phyloP scores from a whole-genome alignment of 164 flowering plant species.

The Hamamelis virginiana region DNA sequence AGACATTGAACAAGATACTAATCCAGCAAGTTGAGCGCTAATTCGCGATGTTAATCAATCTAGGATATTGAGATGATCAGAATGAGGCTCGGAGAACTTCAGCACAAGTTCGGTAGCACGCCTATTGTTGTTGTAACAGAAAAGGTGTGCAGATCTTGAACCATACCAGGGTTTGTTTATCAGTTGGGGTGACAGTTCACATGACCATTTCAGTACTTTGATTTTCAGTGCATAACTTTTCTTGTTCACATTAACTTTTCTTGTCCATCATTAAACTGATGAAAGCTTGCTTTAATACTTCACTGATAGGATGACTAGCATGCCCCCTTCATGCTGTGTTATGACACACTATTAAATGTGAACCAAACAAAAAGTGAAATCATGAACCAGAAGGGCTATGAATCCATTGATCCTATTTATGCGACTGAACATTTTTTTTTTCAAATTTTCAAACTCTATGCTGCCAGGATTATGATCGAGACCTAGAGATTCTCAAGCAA shows the following conservation, averaged over 20 bases:
- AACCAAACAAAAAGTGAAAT: not conserved
- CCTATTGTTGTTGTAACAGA: conserved; percentile 75
- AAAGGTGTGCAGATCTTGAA: conserved; percentile 49
- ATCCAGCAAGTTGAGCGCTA: not conserved
- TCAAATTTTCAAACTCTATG: not conserved
- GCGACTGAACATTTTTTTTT: not conserved
- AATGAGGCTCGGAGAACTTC: conserved; percentile 41
- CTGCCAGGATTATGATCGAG: conserved; percentile 81
- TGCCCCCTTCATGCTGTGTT: no score
- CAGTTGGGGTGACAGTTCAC: not conserved
- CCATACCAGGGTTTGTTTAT: not conserved
- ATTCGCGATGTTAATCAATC: not conserved
- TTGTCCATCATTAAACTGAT: no score
- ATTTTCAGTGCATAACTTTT: no score
- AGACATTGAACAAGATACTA: not conserved
- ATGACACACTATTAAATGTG: not conserved
- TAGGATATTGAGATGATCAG: conserved; percentile 64
- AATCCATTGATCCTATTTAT: not conserved
- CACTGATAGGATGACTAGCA: no score
- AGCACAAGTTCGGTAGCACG: conserved; percentile 37
- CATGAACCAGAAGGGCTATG: not conserved
- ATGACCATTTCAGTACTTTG: no score
- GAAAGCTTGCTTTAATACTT: no score
- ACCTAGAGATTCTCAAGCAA: conserved; percentile 42
- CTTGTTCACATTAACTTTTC: no score